Evolutionary conservation across 257 asterid genomes (phyloP).

Genomic region (Gentiana macrophylla): DNA sequence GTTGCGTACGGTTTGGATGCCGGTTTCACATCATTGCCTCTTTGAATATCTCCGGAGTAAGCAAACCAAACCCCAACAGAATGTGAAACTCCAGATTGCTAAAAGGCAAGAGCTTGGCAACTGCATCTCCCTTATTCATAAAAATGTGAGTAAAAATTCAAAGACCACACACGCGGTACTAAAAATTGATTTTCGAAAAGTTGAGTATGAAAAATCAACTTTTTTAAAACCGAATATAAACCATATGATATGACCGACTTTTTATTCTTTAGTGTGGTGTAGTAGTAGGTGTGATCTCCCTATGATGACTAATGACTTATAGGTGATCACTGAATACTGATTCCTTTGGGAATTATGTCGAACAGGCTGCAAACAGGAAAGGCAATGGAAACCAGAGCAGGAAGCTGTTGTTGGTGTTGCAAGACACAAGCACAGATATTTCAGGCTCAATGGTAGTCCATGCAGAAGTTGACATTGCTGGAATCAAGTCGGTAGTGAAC

Average conservation of each 20-base stretch:
- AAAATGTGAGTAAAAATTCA: constrained; percentile 40
- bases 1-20: constrained; percentile 58
- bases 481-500: constrained; percentile 39
- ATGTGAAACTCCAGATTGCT: constrained; percentile 43
- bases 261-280: too few relatives aligned
- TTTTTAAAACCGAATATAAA: too few relatives aligned
- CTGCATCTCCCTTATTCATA: constrained; percentile 38
- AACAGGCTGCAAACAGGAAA: constrained; percentile 24
- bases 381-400: constrained; percentile 22
- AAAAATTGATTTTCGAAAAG: too few relatives aligned
- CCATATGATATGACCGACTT: too few relatives aligned
- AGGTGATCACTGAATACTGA: too few relatives aligned
- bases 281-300: too few relatives aligned
- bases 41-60: constrained; percentile 56
- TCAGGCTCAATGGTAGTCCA: constrained; percentile 59
- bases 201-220: too few relatives aligned
- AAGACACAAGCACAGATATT: constrained; percentile 48
- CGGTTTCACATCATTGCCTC: constrained; percentile 35
- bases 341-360: too few relatives aligned
- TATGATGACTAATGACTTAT: too few relatives aligned
- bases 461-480: constrained; percentile 42
- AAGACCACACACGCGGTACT: too few relatives aligned
- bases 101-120: constrained; percentile 64
- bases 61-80: constrained; percentile 63
- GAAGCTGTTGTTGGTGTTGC: constrained; percentile 40